A percentile compares a stretch with the other conserved stretches of the same genome.
phyloP scores from a whole-genome alignment of 495 filamentous ascomycete genomes.

The Neurospora discreta region DNA sequence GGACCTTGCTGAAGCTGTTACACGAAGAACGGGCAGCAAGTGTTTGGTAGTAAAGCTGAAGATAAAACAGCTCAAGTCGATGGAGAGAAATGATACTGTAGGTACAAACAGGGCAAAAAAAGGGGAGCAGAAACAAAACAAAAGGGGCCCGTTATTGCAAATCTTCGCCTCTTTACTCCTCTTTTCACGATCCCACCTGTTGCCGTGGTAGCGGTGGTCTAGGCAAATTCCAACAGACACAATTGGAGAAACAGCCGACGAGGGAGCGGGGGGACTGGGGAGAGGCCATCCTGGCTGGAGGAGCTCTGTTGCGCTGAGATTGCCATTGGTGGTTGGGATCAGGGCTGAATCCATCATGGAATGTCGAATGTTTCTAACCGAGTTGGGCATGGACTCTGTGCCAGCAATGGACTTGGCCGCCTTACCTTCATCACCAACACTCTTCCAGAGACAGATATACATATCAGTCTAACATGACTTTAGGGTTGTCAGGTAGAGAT shows the following conservation, averaged over 20 bases:
- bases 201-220: not conserved
- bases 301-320: not conserved
- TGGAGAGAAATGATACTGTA: not conserved
- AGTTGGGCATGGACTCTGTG: not conserved
- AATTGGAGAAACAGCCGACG: not conserved
- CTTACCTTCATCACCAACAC: not conserved
- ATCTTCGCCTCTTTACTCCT: not conserved
- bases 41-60: not conserved
- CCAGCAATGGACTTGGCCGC: not conserved
- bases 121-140: not conserved
- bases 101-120: not conserved
- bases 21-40: not conserved
- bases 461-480: not conserved
- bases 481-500: fast-evolving
- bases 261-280: not conserved
- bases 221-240: not conserved
- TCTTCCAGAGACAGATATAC: not conserved
- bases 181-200: not conserved
- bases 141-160: not conserved
- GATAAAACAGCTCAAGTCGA: not conserved
- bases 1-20: not conserved
- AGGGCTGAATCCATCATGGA: not conserved
- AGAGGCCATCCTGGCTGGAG: not conserved
- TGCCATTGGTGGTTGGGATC: not conserved
- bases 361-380: not conserved